Evolutionary conservation across 345 rosid genomes (phyloP), one percentile per base, ranked within the genome.

Genomic region (Eucalyptus virginea): DNA sequence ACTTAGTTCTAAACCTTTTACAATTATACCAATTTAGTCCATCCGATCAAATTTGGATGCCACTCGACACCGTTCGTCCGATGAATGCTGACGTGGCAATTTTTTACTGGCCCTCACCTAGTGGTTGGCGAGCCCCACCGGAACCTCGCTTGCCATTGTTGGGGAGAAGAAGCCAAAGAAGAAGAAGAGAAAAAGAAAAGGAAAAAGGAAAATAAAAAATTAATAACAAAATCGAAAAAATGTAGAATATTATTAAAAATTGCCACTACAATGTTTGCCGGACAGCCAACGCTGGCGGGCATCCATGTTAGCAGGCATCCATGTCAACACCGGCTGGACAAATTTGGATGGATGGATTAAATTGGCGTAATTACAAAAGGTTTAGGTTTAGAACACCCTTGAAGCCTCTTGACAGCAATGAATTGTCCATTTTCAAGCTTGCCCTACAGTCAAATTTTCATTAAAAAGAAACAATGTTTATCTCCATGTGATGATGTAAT

Each of bases 341-440:
- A 51, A 51, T 51, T 51, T 51, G 23, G 4, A 51, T 51, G 23
- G 54, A 51, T 51, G 4, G 4, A 51, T 2, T 51, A 0, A 51
- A 18, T 51, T 51, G 4, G 2, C 4, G 0, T 0, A 51, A 51
- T 51, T 51, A 0, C 4, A 18, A 18, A 51, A 0, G 0, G 12
- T 58, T 58, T 24, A 48, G 49, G 13, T 47, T 56, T 24, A 23
- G 14, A 56, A 56, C 62, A 56, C 62, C 30, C 60, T 26, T 5
- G 5, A 24, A 56, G 62, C 62, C 62, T 56, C 62, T 56, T 56
- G 6, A 56, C 62, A 23, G 92, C 89, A 91, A 95, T 89, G 89
- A 90, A 92, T 86, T 56, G 62, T 23, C 62, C 93, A 95, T 7
- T 94, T 60, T 92, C 86, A 32, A 94, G 92, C 89, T 93, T 93